Base-by-base conservation (phyloP, 129 eudicot genomes). In the Arctium minus region DNA sequence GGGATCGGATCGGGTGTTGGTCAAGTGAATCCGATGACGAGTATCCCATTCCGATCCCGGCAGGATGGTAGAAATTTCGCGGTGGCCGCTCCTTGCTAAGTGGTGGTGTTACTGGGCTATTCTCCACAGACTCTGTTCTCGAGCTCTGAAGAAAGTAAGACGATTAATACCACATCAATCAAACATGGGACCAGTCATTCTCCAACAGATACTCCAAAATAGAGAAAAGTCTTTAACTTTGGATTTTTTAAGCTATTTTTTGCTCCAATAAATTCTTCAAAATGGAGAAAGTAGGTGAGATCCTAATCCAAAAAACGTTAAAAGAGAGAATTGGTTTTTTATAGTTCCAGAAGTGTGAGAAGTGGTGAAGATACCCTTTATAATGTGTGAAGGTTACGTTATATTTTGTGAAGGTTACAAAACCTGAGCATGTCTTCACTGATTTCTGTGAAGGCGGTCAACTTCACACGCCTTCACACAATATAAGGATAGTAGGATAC, bases 21-120 rank as follows among this genome's bases (percentile, higher is more conserved):
- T 90, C 91, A 75, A 87, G 88, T 78, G 97, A 90, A 76, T 89
- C 98, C 37, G 94, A 89, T 62, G 97, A 90, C n/a, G 89, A 89
- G 75, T 88, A 86, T 36, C 84, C 88, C 30, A 36, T 82, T 46
- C 72, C 73, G 74, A 68, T 71, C 70, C 87, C 92, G 7, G 80
- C 81, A 5, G 92, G 86, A 77, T 74, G 67, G 80, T 79, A 79
- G 15, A 85, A 77, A 83, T 86, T 89, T 60, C 90, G 85, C 6
- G 92, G 91, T 50, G 85, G 83, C 27, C 76, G 86, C 79, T 92
- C 97, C 62, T 91, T 92, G 75, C 86, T 82, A 72, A 94, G 78
- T 8, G 92, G 91, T 68, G 97, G 96, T 6, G 97, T 94, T 50
- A 85, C 91, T 2, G 97, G 97, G 85, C 92, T 92, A 60, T 81